Percentiles rank a stretch among this genome's conserved stretches.
Evolutionary conservation across 352 stramenopile genomes (phyloP).

Genomic region (Phytophthora kernoviae): DNA sequence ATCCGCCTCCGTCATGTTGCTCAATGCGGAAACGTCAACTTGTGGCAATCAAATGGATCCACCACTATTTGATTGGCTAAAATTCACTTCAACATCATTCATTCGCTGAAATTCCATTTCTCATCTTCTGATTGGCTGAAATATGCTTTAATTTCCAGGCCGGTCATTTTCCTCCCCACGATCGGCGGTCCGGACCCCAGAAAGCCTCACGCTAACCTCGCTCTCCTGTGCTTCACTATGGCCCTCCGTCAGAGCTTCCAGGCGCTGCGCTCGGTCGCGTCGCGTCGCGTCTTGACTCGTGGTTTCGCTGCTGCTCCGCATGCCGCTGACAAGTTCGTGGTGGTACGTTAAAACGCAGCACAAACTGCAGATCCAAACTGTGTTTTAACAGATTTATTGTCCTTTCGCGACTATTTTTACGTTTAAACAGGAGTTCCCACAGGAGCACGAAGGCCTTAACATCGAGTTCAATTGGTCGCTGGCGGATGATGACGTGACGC

Average conservation of each 20-base stretch:
- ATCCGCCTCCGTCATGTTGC: conserved; percentile 22
- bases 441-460: conserved; percentile 81
- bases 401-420: conserved; percentile 6
- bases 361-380: neutral
- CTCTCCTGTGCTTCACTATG: conserved; percentile 31
- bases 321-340: conserved; percentile 78
- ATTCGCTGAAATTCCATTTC: conserved; percentile 22
- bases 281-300: conserved; percentile 41
- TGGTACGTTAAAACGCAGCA: conserved; percentile 45
- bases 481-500: conserved; percentile 80
- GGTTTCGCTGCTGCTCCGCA: conserved; percentile 58
- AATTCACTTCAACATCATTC: neutral
- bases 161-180: conserved; percentile 49
- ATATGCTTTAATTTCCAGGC: conserved; percentile 23
- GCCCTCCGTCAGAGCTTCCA: conserved; percentile 68
- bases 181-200: conserved; percentile 37
- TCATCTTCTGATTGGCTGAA: conserved; percentile 35
- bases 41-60: conserved; percentile 7
- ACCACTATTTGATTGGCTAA: neutral
- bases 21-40: conserved; percentile 13
- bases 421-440: conserved; percentile 59
- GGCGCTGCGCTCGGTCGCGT: conserved; percentile 45
- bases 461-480: conserved; percentile 91
- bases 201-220: conserved; percentile 13
- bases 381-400: conserved; percentile 5